These are phyloP conservation scores for Myxozyma geophila DNA, from an alignment of 805 yeast species.

Conservation along the genomic window DNA sequence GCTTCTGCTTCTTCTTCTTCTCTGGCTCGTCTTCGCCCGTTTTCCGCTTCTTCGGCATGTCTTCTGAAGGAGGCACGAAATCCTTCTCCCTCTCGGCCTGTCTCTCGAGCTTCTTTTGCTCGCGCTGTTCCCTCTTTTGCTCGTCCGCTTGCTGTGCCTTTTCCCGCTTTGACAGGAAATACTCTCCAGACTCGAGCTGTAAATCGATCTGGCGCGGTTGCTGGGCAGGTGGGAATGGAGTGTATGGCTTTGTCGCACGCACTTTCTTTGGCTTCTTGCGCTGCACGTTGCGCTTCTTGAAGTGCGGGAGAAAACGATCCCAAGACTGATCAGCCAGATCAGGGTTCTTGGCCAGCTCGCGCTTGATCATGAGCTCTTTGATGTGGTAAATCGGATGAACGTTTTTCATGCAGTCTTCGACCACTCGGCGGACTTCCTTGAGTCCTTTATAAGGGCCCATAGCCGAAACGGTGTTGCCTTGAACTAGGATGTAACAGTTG, in stretches of 20 bases:
- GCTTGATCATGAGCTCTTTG: slow-evolving; percentile 95
- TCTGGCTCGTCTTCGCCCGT: slow-evolving; percentile 1
- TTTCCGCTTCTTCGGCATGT: slow-evolving; percentile 40
- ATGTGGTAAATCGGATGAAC: slow-evolving; percentile 98
- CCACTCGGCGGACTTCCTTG: slow-evolving; percentile 88
- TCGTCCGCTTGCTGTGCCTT: slow-evolving; percentile 71
- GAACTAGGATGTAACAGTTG: slow-evolving; percentile 93
- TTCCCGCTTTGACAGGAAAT: slow-evolving; percentile 86
- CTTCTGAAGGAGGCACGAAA: slow-evolving; percentile 78
- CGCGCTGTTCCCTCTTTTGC: slow-evolving; percentile 80
- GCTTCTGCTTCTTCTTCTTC: slow-evolving; percentile 16
- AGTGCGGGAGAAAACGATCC: slow-evolving; percentile 94
- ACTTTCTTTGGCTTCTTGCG: slow-evolving; percentile 82
- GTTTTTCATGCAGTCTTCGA: slow-evolving; percentile 96
- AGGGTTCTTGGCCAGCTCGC: slow-evolving; percentile 92
- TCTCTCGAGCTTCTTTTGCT: slow-evolving; percentile 65
- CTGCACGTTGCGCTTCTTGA: slow-evolving; percentile 94
- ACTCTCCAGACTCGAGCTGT: slow-evolving; percentile 98
- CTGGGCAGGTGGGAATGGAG: slow-evolving; percentile 99
- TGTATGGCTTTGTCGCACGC: slow-evolving; percentile 76
- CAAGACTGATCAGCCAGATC: slow-evolving; percentile 95
- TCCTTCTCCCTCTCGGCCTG: slow-evolving; percentile 75
- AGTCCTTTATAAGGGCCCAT: slow-evolving; percentile 97
- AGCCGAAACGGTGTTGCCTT: slow-evolving; percentile 94
- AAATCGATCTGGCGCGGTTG: slow-evolving; percentile 95